A percentile compares a stretch with the other conserved stretches of the same genome.
These are phyloP conservation scores for Talaromyces atroroseus DNA, from an alignment of 2,329 filamentous ascomycete genomes.

Conservation along the genomic window DNA sequence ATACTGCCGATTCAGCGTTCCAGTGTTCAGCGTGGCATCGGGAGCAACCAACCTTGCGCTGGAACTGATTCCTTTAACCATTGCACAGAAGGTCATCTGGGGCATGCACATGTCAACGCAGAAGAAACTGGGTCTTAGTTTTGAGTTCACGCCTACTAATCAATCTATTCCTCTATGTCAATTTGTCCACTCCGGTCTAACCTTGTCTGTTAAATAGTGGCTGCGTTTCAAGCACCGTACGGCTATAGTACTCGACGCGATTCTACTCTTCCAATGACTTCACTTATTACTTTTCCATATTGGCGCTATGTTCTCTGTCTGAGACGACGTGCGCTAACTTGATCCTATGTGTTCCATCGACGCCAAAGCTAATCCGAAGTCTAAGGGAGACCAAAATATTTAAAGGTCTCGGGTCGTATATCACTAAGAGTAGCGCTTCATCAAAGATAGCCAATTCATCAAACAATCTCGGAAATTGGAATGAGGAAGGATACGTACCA, in stretches of 20 bases:
- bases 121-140: slow-evolving; percentile 26
- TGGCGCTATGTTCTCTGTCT: slow-evolving; percentile 1
- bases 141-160: too few relatives aligned
- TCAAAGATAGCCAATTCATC: too few relatives aligned
- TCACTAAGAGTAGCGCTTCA: too few relatives aligned
- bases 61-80: slow-evolving; percentile 28
- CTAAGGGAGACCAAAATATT: background rate
- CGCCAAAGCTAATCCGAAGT: background rate
- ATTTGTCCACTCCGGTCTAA: background rate
- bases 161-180: slow-evolving; percentile 23
- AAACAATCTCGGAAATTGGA: too few relatives aligned
- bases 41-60: slow-evolving; percentile 29
- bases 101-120: slow-evolving; percentile 24
- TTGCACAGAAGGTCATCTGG: slow-evolving; percentile 35
- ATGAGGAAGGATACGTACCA: too few relatives aligned
- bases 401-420: too few relatives aligned
- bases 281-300: background rate
- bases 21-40: slow-evolving; percentile 21
- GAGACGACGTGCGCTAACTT: slow-evolving; percentile 4
- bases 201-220: too few relatives aligned
- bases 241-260: slow-evolving; percentile 21
- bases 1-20: slow-evolving; percentile 3
- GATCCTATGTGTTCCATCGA: background rate
- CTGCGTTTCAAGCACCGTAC: slow-evolving; percentile 37
- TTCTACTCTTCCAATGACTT: background rate